phyloP scores from a whole-genome alignment of 164 flowering plant genomes.

The Macadamia tetraphylla region DNA sequence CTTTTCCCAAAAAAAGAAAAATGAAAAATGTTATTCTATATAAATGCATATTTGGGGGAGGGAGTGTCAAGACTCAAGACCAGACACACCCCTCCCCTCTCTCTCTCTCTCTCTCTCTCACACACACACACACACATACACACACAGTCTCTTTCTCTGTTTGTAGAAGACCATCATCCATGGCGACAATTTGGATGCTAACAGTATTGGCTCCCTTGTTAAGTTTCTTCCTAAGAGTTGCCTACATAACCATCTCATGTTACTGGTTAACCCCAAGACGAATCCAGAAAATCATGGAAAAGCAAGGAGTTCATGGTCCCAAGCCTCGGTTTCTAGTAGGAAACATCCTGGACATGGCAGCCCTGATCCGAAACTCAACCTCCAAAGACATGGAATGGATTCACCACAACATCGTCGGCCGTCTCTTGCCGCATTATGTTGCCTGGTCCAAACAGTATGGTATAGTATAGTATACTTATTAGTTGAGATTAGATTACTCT shows the following conservation, averaged over 20 bases:
- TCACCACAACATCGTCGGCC: conserved; percentile 65
- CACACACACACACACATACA: too few relatives aligned
- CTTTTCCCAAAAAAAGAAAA: too few relatives aligned
- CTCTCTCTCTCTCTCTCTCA: too few relatives aligned
- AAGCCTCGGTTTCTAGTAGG: conserved; percentile 71
- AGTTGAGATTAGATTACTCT: too few relatives aligned
- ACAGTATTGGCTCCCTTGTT: conserved; percentile 10
- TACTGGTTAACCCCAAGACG: conserved; percentile 78
- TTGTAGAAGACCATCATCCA: neutral
- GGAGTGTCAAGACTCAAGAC: too few relatives aligned
- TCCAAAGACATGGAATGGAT: conserved; percentile 58
- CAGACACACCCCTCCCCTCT: too few relatives aligned
- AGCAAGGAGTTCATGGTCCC: conserved; percentile 96
- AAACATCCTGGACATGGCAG: conserved; percentile 61
- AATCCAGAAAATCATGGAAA: conserved; percentile 67
- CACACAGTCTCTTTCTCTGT: too few relatives aligned
- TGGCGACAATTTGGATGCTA: conserved; percentile 19
- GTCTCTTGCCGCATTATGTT: conserved; percentile 80
- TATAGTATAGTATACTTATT: conserved; percentile 8
- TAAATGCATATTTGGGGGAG: too few relatives aligned
- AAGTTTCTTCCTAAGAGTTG: conserved; percentile 24
- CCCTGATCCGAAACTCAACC: conserved; percentile 52
- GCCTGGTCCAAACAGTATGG: conserved; percentile 80
- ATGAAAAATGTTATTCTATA: too few relatives aligned
- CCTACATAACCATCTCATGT: conserved; percentile 40